Base-by-base conservation (phyloP, 805 yeast species). In the Candida maesae region DNA sequence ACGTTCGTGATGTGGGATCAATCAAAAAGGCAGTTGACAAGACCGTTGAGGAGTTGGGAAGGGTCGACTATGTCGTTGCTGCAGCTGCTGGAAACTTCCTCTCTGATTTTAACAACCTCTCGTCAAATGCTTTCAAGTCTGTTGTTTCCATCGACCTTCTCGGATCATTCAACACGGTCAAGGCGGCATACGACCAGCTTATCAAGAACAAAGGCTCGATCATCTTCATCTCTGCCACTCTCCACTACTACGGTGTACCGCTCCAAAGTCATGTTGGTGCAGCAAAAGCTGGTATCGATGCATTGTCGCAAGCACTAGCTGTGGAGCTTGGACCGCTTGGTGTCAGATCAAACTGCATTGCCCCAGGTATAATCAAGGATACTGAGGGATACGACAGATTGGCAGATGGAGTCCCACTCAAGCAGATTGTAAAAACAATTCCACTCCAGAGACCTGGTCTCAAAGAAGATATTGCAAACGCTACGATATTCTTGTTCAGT, bases 11-110 rank as follows among this genome's bases (percentile, higher is more conserved):
- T 28, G 72, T 82, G 28, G 56, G 74, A 3, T 68, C 76, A n/a
- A 52, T 90, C 47, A 70, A 65, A 15, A 56, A 53, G 4, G 95
- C 95, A 0, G 95, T 77, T 3, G 73, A 74, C 6, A 53, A 56
- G 31, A 79, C 96, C 0, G 86, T 89, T 18, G 58, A 64, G 9
- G 68, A 73, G 55, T 74, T 87, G 50, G 96, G 96, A 6, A 68
- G 75, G 46, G 82, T 90, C 44, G 97, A 90, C 64, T 85, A 63
- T 60, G 95, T 90, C 25, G 84, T 90, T 60, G 90, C 93, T 33
- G 97, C 97, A 10, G 97, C 98, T 3, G 97, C 97, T 3, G 97
- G 98, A 8, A 91, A 91, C 67, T 90, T 91, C 59, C 61, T 91
- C 39, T 66, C 87, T 25, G 93, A 87, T 60, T 78, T 89, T 64